Percentiles rank a stretch among this genome's conserved stretches.
phyloP scores from a whole-genome alignment of 176 grass and related monocot species.

The Oryza glaberrima region DNA sequence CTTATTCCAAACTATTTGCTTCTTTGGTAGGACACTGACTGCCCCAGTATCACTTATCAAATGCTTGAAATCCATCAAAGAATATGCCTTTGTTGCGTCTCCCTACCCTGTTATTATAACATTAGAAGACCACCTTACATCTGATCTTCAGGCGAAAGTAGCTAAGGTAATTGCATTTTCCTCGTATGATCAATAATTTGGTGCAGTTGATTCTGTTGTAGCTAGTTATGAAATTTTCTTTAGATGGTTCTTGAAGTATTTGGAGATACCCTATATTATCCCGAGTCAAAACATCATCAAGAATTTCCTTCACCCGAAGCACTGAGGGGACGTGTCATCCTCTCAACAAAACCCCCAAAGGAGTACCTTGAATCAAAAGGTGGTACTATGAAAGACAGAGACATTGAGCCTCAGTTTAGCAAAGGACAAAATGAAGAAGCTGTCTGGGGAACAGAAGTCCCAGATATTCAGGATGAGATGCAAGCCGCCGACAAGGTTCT shows the following conservation, averaged over 20 bases:
- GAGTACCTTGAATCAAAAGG: conserved; percentile 82
- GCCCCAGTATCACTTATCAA: conserved; percentile 85
- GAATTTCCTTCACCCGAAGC: conserved; percentile 91
- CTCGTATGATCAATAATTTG: conserved; percentile 33
- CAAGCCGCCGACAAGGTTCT: conserved; percentile 59
- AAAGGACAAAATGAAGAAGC: conserved; percentile 63
- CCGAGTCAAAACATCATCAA: conserved; percentile 76
- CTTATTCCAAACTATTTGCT: conserved; percentile 34
- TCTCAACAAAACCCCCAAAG: conserved; percentile 95
- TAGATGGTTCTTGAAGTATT: conserved; percentile 94
- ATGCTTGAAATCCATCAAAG: conserved; percentile 92
- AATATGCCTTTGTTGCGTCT: conserved; percentile 92
- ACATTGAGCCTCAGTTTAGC: conserved; percentile 33
- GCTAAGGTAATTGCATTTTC: conserved; percentile 77
- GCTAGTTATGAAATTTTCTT: conserved; percentile 57
- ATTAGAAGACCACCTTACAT: conserved; percentile 94
- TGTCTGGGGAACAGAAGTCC: conserved; percentile 81
- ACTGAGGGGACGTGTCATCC: conserved; percentile 73
- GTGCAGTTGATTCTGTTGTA: conserved; percentile 40
- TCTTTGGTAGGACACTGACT: conserved; percentile 83
- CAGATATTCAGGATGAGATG: conserved; percentile 67
- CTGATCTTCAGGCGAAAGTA: conserved; percentile 93
- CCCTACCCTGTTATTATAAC: conserved; percentile 99
- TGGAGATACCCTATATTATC: conserved; percentile 86
- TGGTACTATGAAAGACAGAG: conserved; percentile 50